phyloP scores from a whole-genome alignment of 257 asterid genomes.

The Plantago major region DNA sequence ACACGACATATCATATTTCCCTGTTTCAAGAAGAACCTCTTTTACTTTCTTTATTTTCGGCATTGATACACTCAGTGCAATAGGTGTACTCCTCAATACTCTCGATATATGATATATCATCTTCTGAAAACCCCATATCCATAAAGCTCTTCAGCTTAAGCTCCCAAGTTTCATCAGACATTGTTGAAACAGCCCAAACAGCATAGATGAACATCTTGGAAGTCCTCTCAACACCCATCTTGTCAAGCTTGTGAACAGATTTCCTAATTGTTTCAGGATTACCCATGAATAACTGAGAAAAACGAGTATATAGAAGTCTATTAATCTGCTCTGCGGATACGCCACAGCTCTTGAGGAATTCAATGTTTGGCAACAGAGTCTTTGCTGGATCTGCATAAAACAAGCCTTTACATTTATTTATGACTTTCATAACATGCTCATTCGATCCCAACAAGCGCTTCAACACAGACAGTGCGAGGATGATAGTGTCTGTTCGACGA shows the following conservation, averaged over 20 bases:
- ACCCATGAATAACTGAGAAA: constrained; percentile 21
- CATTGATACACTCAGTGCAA: neutral
- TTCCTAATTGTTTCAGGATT: constrained; percentile 20
- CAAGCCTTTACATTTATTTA: constrained; percentile 14
- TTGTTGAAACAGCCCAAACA: constrained; percentile 2
- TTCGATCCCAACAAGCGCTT: constrained; percentile 28
- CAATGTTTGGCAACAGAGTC: too few relatives aligned
- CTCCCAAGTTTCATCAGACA: constrained; percentile 13
- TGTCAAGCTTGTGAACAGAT: constrained; percentile 16
- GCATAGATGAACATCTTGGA: neutral
- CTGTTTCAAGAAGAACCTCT: neutral
- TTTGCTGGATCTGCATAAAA: neutral
- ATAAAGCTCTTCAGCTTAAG: constrained; percentile 4
- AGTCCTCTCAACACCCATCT: neutral
- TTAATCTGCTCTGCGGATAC: too few relatives aligned
- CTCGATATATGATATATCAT: neutral
- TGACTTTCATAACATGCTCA: constrained; percentile 21
- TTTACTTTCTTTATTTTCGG: constrained; percentile 11
- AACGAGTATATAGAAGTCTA: neutral
- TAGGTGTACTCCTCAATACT: neutral
- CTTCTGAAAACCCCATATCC: constrained; percentile 3
- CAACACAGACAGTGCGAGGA: too few relatives aligned
- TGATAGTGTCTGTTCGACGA: too few relatives aligned
- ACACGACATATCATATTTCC: too few relatives aligned
- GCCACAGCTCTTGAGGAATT: too few relatives aligned